phyloP scores from a whole-genome alignment of 2,329 filamentous ascomycete species.

The Trichoderma polysporum region DNA sequence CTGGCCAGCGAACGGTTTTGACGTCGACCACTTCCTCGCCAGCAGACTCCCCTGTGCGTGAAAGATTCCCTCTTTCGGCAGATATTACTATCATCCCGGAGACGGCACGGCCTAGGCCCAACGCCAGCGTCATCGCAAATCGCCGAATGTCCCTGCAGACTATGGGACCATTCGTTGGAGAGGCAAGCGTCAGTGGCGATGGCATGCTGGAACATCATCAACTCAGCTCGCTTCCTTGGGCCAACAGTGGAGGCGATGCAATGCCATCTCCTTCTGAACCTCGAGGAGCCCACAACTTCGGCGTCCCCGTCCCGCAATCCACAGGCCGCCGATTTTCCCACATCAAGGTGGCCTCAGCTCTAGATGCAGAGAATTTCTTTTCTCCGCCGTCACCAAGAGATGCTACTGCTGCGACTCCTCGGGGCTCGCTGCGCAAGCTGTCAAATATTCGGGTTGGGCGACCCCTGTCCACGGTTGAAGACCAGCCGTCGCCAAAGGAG shows the following conservation, averaged over 20 bases:
- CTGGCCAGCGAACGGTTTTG: slow-evolving; percentile 58
- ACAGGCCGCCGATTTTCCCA: slow-evolving; percentile 48
- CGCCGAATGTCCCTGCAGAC: slow-evolving; percentile 54
- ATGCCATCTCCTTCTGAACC: slow-evolving; percentile 20
- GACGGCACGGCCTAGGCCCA: slow-evolving; percentile 46
- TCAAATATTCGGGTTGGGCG: slow-evolving; percentile 49
- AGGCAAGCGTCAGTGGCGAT: not conserved
- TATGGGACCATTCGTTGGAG: slow-evolving; percentile 45
- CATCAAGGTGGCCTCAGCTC: slow-evolving; percentile 31
- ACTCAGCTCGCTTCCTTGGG: slow-evolving; percentile 22
- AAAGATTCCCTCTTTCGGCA: slow-evolving; percentile 43
- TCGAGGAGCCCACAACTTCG: slow-evolving; percentile 51
- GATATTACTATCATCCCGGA: slow-evolving; percentile 33
- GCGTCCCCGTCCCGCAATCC: slow-evolving; percentile 51
- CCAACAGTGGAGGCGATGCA: slow-evolving; percentile 17
- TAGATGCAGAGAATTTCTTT: slow-evolving; percentile 16
- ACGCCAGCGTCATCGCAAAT: slow-evolving; percentile 51
- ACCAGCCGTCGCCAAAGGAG: slow-evolving; percentile 49
- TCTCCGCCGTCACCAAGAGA: slow-evolving; percentile 24
- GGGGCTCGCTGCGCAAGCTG: slow-evolving; percentile 39
- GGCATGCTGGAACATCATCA: slow-evolving; percentile 12
- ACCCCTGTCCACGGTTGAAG: slow-evolving; percentile 54
- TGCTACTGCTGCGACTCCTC: slow-evolving; percentile 22
- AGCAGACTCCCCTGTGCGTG: slow-evolving; percentile 54
- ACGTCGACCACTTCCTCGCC: slow-evolving; percentile 61